phyloP scores from a whole-genome alignment of 176 grass and related monocot species.

The Oryza nivara region DNA sequence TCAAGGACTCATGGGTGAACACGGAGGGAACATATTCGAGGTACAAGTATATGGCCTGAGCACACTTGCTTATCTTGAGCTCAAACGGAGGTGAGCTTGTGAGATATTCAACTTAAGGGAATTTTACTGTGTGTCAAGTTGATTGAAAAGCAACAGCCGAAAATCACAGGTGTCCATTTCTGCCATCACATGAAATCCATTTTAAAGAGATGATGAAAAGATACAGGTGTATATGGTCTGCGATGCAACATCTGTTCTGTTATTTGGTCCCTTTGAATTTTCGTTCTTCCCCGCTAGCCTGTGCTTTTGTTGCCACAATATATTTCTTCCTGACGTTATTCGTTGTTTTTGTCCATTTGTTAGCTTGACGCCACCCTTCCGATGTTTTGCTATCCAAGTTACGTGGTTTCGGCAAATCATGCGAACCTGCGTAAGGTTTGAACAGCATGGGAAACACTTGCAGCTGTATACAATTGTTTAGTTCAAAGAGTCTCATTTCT shows the following conservation, averaged over 20 bases:
- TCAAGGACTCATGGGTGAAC: conserved; percentile 22
- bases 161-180: conserved; percentile 34
- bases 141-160: conserved; percentile 26
- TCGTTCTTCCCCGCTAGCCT: not conserved
- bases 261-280: not conserved
- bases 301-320: not conserved
- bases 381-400: not conserved
- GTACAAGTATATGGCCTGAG: conserved; percentile 17
- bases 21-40: conserved; percentile 41
- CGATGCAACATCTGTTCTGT: not conserved
- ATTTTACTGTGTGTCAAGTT: conserved; percentile 37
- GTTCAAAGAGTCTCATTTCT: not conserved
- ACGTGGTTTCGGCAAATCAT: not conserved
- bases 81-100: conserved; percentile 5
- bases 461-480: not conserved
- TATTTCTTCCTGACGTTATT: not conserved
- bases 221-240: not conserved
- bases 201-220: conserved; percentile 18
- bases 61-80: conserved; percentile 1
- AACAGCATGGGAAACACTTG: not conserved
- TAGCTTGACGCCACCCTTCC: not conserved
- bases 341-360: not conserved
- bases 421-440: not conserved
- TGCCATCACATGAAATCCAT: conserved; percentile 22
- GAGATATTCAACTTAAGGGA: conserved; percentile 27